These are phyloP conservation scores for Chalciporus piperatus DNA, from an alignment of 768 basidiomycete genomes.

Conservation along the genomic window DNA sequence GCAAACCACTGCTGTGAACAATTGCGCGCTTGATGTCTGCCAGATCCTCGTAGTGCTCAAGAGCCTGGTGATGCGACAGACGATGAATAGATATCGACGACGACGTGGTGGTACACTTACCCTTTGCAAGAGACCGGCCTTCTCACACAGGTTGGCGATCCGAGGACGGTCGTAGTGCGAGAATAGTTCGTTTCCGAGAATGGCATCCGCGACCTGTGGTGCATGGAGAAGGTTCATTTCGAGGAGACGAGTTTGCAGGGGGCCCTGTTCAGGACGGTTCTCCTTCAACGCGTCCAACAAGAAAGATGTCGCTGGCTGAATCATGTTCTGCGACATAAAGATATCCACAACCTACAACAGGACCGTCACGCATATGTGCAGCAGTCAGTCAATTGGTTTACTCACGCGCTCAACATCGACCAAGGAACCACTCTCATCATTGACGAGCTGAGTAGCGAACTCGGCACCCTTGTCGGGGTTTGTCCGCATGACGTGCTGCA, in stretches of 20 bases:
- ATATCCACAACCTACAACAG: conserved; percentile 85
- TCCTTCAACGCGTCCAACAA: conserved; percentile 96
- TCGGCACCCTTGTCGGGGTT: conserved; percentile 98
- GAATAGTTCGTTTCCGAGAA: conserved; percentile 99
- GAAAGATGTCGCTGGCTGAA: conserved; percentile 98
- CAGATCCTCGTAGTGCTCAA: conserved; percentile 97
- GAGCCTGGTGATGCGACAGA: conserved; percentile 56
- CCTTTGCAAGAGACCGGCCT: conserved; percentile 92
- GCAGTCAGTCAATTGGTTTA: conserved; percentile 2
- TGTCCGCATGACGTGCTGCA: conserved; percentile 95
- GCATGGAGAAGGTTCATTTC: conserved; percentile 99
- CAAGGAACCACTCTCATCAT: conserved; percentile 89
- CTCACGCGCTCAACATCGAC: conserved; percentile 89
- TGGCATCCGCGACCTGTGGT: conserved; percentile 98
- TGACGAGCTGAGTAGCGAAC: conserved; percentile 92
- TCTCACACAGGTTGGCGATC: conserved; percentile 97
- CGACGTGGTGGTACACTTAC: conserved; percentile 43
- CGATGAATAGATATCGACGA: background rate
- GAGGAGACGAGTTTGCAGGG: conserved; percentile 90
- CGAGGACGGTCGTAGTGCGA: conserved; percentile 93
- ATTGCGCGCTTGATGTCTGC: conserved; percentile 99
- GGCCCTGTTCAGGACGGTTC: conserved; percentile 95
- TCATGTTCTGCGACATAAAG: conserved; percentile 99
- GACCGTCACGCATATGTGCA: background rate
- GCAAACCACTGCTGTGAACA: conserved; percentile 84